Conservation (phyloP, 2,329 filamentous ascomycete genomes). For the Massarina eburnea region DNA sequence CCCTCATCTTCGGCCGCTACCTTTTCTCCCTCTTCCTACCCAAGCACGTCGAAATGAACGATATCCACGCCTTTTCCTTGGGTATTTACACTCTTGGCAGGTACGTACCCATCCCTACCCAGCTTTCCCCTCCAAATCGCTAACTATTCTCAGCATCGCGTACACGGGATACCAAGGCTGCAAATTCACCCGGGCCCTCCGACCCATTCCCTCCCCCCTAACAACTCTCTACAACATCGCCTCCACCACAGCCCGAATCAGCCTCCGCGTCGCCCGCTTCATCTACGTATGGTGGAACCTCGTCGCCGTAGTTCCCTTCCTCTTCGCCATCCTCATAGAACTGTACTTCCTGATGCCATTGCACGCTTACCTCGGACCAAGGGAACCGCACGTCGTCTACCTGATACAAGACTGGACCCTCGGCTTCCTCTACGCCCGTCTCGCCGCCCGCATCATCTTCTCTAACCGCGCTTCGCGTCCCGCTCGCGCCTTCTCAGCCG, state of each 20-base stretch:
- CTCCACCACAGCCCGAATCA: slow-evolving; percentile 28
- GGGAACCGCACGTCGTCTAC: slow-evolving; percentile 70
- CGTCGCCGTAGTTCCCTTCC: slow-evolving; percentile 75
- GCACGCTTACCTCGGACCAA: slow-evolving; percentile 66
- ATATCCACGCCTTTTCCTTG: slow-evolving; percentile 93
- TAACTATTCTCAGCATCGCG: slow-evolving; percentile 47
- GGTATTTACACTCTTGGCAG: slow-evolving; percentile 77
- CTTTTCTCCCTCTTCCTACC: slow-evolving; percentile 76
- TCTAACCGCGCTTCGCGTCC: slow-evolving; percentile 70
- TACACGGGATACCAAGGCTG: slow-evolving; percentile 57
- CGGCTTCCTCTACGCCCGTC: slow-evolving; percentile 85
- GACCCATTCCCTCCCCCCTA: slow-evolving; percentile 32
- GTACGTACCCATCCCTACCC: background rate
- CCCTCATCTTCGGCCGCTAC: slow-evolving; percentile 78
- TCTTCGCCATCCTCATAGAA: slow-evolving; percentile 79
- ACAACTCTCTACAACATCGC: slow-evolving; percentile 29
- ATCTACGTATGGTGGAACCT: slow-evolving; percentile 76
- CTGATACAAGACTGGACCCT: slow-evolving; percentile 94
- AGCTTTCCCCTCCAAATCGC: background rate
- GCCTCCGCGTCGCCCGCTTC: slow-evolving; percentile 53
- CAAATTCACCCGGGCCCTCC: slow-evolving; percentile 46
- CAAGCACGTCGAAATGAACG: slow-evolving; percentile 69
- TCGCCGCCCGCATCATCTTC: slow-evolving; percentile 69
- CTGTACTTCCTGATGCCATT: slow-evolving; percentile 86
- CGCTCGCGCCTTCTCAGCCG: slow-evolving; percentile 71